Evolutionary conservation across 495 filamentous ascomycete species (phyloP).

Genomic region (Neurospora africana): DNA sequence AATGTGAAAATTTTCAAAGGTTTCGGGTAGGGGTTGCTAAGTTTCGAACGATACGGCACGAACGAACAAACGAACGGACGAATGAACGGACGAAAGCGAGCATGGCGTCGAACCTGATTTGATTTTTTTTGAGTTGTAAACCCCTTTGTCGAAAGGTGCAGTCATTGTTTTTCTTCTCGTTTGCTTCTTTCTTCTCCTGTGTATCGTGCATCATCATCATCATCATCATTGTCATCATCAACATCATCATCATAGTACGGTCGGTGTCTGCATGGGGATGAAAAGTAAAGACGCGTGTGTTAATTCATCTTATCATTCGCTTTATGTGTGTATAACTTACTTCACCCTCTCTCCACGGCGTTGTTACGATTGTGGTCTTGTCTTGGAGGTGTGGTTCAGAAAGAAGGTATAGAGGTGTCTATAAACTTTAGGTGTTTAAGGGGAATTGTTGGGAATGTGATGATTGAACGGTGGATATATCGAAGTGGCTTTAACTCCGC

Average conservation of each 20-base stretch:
- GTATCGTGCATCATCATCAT: background rate
- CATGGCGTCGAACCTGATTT: background rate
- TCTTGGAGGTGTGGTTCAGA: background rate
- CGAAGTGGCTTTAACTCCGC: background rate
- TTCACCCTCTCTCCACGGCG: background rate
- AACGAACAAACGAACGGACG: background rate
- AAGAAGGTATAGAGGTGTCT: background rate
- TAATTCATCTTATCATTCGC: background rate
- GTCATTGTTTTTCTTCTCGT: background rate
- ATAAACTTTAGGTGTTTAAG: background rate
- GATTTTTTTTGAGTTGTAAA: background rate
- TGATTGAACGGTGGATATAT: background rate
- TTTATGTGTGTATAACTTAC: background rate
- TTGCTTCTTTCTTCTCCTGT: background rate
- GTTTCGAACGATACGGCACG: background rate
- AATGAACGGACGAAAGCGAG: background rate
- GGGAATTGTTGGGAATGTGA: background rate
- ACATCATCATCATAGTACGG: background rate
- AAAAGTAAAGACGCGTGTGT: background rate
- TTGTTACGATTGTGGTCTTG: background rate
- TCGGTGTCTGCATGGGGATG: background rate
- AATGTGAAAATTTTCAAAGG: background rate
- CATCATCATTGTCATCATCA: background rate
- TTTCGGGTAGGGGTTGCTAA: background rate
- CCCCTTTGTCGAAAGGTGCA: background rate